These are phyloP conservation scores for Cyclostephanos tholiformis DNA, from an alignment of 108 stramenopile genomes.

Conservation along the genomic window DNA sequence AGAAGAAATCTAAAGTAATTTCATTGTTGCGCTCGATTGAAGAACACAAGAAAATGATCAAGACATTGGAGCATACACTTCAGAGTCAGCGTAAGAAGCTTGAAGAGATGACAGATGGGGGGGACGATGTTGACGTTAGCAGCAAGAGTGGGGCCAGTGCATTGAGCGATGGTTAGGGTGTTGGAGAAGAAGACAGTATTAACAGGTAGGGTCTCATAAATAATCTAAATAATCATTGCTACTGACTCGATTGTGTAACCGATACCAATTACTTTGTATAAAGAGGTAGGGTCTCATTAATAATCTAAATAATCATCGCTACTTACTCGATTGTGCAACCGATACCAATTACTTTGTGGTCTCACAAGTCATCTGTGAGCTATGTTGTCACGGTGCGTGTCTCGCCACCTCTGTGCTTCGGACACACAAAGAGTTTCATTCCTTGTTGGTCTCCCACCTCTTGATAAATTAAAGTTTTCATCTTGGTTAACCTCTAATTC, in stretches of 20 bases:
- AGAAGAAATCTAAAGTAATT: not conserved
- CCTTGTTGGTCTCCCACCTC: not conserved
- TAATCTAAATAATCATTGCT: too few species aligned
- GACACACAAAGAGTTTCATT: not conserved
- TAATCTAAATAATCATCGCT: not conserved
- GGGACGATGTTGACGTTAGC: not conserved
- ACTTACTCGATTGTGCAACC: not conserved
- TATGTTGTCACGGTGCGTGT: not conserved
- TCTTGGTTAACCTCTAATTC: not conserved
- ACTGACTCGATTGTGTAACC: too few species aligned
- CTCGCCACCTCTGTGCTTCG: not conserved
- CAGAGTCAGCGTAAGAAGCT: not conserved
- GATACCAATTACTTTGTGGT: slow-evolving; percentile 9
- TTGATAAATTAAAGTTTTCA: not conserved
- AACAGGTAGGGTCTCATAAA: not conserved
- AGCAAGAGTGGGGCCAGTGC: not conserved
- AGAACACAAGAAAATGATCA: slow-evolving; percentile 1
- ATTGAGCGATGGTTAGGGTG: not conserved
- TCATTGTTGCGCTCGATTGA: not conserved
- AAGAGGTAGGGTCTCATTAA: too few species aligned
- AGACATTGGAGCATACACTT: not conserved
- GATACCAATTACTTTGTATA: too few species aligned
- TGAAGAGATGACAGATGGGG: not conserved
- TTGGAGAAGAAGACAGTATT: not conserved
- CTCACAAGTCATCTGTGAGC: not conserved